Evolutionary conservation across 2,329 filamentous ascomycete species (phyloP), one percentile per base, ranked within the genome.

Genomic region (Phyllosticta capitalensis): DNA sequence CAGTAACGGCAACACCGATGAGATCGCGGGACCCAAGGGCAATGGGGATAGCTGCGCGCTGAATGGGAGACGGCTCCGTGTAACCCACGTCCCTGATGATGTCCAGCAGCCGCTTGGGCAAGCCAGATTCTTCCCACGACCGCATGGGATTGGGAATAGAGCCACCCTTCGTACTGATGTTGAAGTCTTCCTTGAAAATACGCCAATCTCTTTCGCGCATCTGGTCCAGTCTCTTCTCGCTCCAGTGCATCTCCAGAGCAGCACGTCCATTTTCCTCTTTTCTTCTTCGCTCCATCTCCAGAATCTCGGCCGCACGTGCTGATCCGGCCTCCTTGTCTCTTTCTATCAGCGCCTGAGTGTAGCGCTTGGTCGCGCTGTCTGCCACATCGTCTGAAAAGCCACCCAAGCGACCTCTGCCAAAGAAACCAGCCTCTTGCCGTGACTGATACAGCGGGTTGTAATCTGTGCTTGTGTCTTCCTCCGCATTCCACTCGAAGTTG

Each of bases 171-270:
- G 91, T 96, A 49, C 87, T 82, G 71, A 99, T 99, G 67, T 94
- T 95, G 77, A 96, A 97, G 74, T 99, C 92, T 73, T 97, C 94
- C 76, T 97, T 99, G 84, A 99, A 96, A 67, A 99, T 97, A 70
- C 94, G 89, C 94, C 94, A 99, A 74, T 99, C 94, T 71, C 94
- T 83, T 75, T 97, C 92, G 63, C 90, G 89, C 94, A 99, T 99
- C 67, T 96, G 89, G 14, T 89, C 85, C 63, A 97, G 78, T 63
- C 81, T 83, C 83, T 99, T 99, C 71, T 96, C 90, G 59, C 89
- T 91, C 94, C 94, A 99, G 74, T 96, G 91, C 73, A 92, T 92
- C 67, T 95, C 92, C 60, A 95, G 80, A 33, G 86, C 87, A 64
- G 87, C 90, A 63, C 88, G 83, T 1, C 79, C 76, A 10, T 85